These are phyloP conservation scores for Ustilago curta DNA, from an alignment of 1,284 basidiomycete genomes.

Conservation along the genomic window DNA sequence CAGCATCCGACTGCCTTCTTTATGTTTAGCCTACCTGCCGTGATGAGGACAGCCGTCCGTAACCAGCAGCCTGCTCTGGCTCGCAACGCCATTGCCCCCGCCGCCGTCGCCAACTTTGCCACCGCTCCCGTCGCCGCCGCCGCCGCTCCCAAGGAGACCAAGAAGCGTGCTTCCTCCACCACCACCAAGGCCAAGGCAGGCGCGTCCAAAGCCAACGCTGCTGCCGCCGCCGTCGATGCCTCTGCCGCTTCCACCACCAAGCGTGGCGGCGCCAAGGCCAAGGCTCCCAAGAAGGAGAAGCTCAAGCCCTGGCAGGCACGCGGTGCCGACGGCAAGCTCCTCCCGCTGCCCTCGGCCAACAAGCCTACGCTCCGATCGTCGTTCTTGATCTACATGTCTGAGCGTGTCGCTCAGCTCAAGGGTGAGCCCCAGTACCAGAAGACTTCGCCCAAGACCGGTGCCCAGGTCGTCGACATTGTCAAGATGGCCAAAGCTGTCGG, in stretches of 20 bases:
- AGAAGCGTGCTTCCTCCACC: conserved; percentile 50
- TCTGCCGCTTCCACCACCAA: conserved; percentile 37
- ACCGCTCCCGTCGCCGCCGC: conserved; percentile 26
- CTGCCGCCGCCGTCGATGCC: conserved; percentile 18
- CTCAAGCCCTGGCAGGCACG: conserved; percentile 58
- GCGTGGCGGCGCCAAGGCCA: conserved; percentile 39
- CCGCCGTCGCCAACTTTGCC: conserved; percentile 37
- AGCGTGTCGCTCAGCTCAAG: conserved; percentile 53
- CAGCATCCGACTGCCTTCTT: conserved; percentile 36
- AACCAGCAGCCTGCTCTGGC: conserved; percentile 31
- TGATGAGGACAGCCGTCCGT: conserved; percentile 48
- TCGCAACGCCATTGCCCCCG: conserved; percentile 35
- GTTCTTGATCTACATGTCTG: conserved; percentile 62
- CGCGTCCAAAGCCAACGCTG: conserved; percentile 26
- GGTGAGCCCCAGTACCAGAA: conserved; percentile 49
- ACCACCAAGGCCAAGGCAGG: conserved; percentile 45
- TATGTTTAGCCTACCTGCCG: conserved; percentile 37
- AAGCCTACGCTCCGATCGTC: conserved; percentile 60
- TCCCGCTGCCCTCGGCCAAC: conserved; percentile 62
- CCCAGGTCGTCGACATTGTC: conserved; percentile 54
- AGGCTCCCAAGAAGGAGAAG: conserved; percentile 57
- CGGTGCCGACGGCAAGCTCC: conserved; percentile 58
- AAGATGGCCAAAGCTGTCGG: conserved; percentile 52
- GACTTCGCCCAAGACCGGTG: conserved; percentile 50
- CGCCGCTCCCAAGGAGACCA: conserved; percentile 39